Percentiles rank a stretch among this genome's conserved stretches.
Evolutionary conservation across 75 land plant genomes (phyloP).

Genomic region (Larix kaempferi): DNA sequence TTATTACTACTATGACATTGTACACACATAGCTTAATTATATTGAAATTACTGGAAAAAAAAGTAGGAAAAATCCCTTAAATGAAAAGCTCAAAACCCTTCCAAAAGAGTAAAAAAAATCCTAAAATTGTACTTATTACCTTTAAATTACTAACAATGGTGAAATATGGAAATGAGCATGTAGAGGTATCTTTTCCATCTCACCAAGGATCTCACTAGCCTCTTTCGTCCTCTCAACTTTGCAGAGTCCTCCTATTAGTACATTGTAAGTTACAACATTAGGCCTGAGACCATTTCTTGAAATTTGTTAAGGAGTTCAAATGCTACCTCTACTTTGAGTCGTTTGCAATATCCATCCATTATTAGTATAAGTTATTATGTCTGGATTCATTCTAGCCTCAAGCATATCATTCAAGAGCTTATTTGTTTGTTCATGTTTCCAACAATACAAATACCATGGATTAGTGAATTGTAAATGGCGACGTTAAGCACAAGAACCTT

Average conservation of each 20-base stretch:
- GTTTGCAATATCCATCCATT: constrained; percentile 65
- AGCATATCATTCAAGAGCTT: constrained; percentile 63
- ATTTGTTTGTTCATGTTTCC: constrained; percentile 52
- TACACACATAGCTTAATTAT: no score
- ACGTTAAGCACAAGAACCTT: constrained; percentile 64
- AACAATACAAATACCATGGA: constrained; percentile 69
- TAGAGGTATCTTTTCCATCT: constrained; percentile 77
- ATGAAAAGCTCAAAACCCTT: no score
- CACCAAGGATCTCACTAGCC: constrained; percentile 38
- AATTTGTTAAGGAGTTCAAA: constrained; percentile 47
- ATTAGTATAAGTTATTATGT: constrained; percentile 61
- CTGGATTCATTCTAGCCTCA: constrained; percentile 49
- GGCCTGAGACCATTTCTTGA: constrained; percentile 54
- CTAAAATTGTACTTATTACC: no score
- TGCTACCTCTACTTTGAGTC: constrained; percentile 44
- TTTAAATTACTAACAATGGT: no score
- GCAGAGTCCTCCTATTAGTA: constrained; percentile 65
- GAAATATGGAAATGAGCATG: no score
- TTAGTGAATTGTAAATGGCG: constrained; percentile 56
- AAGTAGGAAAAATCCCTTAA: no score
- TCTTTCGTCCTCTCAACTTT: constrained; percentile 56
- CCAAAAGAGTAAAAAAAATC: no score
- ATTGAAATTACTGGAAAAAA: no score
- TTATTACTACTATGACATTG: no score
- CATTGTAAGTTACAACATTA: constrained; percentile 68